These are phyloP conservation scores for Senna tora DNA, from an alignment of 306 rosid species.

Conservation along the genomic window DNA sequence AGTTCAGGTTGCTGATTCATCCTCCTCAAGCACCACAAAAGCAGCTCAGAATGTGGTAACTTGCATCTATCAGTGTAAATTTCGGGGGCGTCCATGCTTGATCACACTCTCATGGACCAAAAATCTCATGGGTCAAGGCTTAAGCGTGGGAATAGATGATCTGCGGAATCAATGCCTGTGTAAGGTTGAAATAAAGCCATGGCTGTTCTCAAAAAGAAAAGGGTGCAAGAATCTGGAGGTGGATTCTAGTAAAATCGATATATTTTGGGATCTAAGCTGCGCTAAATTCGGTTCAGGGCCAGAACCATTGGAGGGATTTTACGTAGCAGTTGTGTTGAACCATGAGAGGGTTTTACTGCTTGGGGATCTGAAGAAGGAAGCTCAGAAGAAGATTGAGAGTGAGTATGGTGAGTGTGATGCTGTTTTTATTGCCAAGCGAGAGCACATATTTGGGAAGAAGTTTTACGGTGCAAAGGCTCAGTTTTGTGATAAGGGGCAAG, in stretches of 20 bases:
- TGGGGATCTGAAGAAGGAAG: constrained; percentile 72
- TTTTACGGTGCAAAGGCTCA: constrained; percentile 66
- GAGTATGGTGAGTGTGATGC: constrained; percentile 49
- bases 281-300: constrained; percentile 86
- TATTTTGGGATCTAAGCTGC: constrained; percentile 74
- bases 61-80: constrained; percentile 72
- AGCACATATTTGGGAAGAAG: constrained; percentile 79
- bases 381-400: constrained; percentile 52
- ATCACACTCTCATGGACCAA: constrained; percentile 88
- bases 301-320: constrained; percentile 77
- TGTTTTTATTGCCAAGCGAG: constrained; percentile 67
- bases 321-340: constrained; percentile 60
- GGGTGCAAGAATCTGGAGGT: constrained; percentile 75
- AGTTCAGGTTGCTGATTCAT: constrained; percentile 78
- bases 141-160: constrained; percentile 72
- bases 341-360: constrained; percentile 61
- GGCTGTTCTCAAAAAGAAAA: constrained; percentile 83
- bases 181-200: constrained; percentile 85
- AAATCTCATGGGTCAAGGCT: constrained; percentile 81
- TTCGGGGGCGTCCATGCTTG: constrained; percentile 55
- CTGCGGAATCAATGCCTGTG: constrained; percentile 59
- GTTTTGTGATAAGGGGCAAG: constrained; percentile 68
- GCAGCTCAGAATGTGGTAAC: constrained; percentile 74
- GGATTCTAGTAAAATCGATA: constrained; percentile 56
- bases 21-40: constrained; percentile 58